Evolutionary conservation across 805 yeast genomes (phyloP).

Genomic region (Lachancea quebecensis): DNA sequence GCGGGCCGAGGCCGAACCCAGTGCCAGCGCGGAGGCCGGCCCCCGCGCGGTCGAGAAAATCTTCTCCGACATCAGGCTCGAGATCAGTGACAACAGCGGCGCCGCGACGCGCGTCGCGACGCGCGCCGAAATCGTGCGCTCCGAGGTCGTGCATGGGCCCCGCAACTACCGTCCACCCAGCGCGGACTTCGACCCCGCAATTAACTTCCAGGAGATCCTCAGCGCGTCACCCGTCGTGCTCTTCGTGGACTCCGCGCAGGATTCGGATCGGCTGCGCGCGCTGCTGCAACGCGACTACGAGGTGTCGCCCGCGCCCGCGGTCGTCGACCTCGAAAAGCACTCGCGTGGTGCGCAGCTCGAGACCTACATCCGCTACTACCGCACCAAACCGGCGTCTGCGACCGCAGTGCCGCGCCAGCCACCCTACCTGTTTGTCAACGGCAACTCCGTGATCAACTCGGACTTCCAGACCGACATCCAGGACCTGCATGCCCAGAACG

Average conservation of each 20-base stretch:
- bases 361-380: conserved; percentile 39
- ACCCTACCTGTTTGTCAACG: conserved; percentile 26
- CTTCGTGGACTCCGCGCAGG: conserved; percentile 53
- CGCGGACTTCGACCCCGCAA: conserved; percentile 5
- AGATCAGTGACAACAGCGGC: conserved; percentile 5
- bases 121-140: conserved; percentile 1
- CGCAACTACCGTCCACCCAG: conserved; percentile 3
- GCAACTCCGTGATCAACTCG: conserved; percentile 17
- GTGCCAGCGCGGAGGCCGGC: background rate
- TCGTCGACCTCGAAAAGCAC: conserved; percentile 79
- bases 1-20: too few species aligned
- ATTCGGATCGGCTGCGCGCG: conserved; percentile 58
- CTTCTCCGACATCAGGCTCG: conserved; percentile 7
- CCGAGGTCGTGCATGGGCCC: conserved; percentile 7
- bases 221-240: conserved; percentile 58
- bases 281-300: conserved; percentile 55
- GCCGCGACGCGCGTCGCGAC: conserved; percentile 4
- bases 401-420: conserved; percentile 4
- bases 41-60: conserved; percentile 2
- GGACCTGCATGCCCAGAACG: conserved; percentile 13
- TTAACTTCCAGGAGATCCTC: conserved; percentile 45
- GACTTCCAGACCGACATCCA: conserved; percentile 13
- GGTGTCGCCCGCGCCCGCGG: conserved; percentile 59
- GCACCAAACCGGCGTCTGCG: background rate
- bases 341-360: conserved; percentile 66